Evolutionary conservation across 371 early-diverging fungal genomes (phyloP).

Genomic region (Dinochytrium kinnereticum): DNA sequence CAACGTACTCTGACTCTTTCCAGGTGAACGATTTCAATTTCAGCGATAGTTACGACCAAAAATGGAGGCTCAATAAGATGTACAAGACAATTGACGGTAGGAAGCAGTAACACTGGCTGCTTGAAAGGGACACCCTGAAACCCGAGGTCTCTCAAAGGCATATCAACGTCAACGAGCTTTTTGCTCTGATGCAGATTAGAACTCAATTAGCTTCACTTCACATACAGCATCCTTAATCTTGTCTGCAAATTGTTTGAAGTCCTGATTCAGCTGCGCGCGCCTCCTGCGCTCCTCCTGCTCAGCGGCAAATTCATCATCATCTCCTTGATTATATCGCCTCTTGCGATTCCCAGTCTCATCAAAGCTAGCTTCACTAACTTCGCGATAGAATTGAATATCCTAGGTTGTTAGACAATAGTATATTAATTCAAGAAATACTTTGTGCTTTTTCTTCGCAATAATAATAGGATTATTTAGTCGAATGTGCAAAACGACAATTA

Average conservation of each 20-base stretch:
- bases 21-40: slow-evolving; percentile 97
- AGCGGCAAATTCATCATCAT: slow-evolving; percentile 95
- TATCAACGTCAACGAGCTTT: slow-evolving; percentile 87
- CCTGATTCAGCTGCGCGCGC: slow-evolving; percentile 87
- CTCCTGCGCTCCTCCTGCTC: slow-evolving; percentile 94
- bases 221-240: slow-evolving; percentile 82
- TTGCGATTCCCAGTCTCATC: slow-evolving; percentile 98
- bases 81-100: slow-evolving; percentile 97
- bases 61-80: slow-evolving; percentile 98
- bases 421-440: slow-evolving; percentile 44
- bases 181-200: slow-evolving; percentile 60
- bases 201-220: background rate
- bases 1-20: slow-evolving; percentile 86
- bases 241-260: slow-evolving; percentile 94
- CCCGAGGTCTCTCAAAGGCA: slow-evolving; percentile 92
- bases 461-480: slow-evolving; percentile 97
- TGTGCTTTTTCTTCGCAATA: slow-evolving; percentile 97
- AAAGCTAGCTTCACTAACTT: slow-evolving; percentile 91
- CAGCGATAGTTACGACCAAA: slow-evolving; percentile 90
- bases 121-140: slow-evolving; percentile 98
- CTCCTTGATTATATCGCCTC: slow-evolving; percentile 89
- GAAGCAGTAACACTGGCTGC: slow-evolving; percentile 93
- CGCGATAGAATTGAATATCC: slow-evolving; percentile 99
- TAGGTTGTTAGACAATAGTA: slow-evolving; percentile 23
- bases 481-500: slow-evolving; percentile 94